Base-by-base conservation (phyloP, 352 stramenopile species). In the Bremia lactucae region DNA sequence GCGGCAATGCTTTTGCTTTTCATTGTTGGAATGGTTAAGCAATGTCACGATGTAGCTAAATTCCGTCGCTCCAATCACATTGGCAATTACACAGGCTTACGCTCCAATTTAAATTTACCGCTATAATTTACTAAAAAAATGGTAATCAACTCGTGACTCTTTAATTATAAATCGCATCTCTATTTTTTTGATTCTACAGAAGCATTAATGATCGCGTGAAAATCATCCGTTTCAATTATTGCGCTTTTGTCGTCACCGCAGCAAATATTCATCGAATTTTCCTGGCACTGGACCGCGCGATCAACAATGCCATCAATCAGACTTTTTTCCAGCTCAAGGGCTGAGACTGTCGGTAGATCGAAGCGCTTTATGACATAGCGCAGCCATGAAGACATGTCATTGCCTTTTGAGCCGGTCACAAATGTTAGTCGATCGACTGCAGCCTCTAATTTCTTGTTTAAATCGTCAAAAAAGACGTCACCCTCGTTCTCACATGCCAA, bases 391-490 rank as follows among this genome's bases (percentile, higher is more conserved):
- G 65, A 44, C 24, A 81, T 53, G 1, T 62, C 62, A 28, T 49
- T 49, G 13, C 67, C 61, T 31, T 83, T 59, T 43, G 75, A 83
- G 3, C 72, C 70, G 25, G 69, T 87, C 8, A 60, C 54, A 8
- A 59, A 46, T 4, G 66, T 75, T 20, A 87, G 49, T 14, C 65
- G 59, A 39, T 83, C 70, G 0, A 52, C 21, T 7, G 72, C 66
- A 9, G 55, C 40, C 42, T 79, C 65, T 14, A 87, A 57, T 35
- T 82, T 81, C 14, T 53, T 46, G 23, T 45, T 42, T 10, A 87
- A 50, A 14, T 65, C 62, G 20, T 82, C 69, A 25, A 87, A 87
- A 52, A 82, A 79, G 11, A 62, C 56, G 34, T 87, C 74, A 28
- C 72, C 74, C 18, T 60, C 58, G 37, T 87, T 87, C 26, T 87